Evolutionary conservation across 2,329 filamentous ascomycete species (phyloP), one percentile per base, ranked within the genome.

Genomic region (Rhinocladiella mackenziei): DNA sequence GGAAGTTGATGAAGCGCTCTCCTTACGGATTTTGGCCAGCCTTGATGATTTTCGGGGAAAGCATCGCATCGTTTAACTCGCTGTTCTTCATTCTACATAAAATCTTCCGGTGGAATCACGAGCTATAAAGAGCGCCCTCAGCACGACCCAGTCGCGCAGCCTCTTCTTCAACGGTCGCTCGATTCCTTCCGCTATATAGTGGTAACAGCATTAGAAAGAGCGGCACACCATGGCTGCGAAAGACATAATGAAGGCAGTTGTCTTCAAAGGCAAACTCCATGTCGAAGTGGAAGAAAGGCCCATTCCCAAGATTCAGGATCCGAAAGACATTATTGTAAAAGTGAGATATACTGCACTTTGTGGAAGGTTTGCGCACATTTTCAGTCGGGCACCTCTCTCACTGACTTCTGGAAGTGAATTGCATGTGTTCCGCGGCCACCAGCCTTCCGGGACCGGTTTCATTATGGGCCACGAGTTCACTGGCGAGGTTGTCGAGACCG

Each of bases 391-490:
- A 29, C 23, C 14, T 28, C 6, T 20, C 14, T 6, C 13, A 26
- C 29, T 32, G 14, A 26, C n/a, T 30, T 8, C 25, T 2, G 25
- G 14, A 34, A 89, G 85, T 60, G 89, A 95, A 61, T 73, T 95
- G 26, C 89, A 95, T 65, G 81, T 87, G 41, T 95, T 83, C 68
- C 84, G 89, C 33, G 89, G 89, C 25, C 83, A 88, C 58, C 81
- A 94, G 60, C 75, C 80, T 17, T 83, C 81, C 5, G 72, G 66
- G 1, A 78, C 83, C 0, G 77, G 72, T 23, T 81, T 81, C 58
- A 77, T 83, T 45, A 81, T 78, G 71, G 71, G 88, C 46, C 89
- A 95, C 62, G 89, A 95, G 61, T 94, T 94, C 60, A 87, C 86
- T 2, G 89, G 89, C 4, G 76, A 73, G 17, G 78, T 94, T 7